Base-by-base conservation (phyloP, 2,329 filamentous ascomycete genomes). In the Rhexocercosporidium sp. region DNA sequence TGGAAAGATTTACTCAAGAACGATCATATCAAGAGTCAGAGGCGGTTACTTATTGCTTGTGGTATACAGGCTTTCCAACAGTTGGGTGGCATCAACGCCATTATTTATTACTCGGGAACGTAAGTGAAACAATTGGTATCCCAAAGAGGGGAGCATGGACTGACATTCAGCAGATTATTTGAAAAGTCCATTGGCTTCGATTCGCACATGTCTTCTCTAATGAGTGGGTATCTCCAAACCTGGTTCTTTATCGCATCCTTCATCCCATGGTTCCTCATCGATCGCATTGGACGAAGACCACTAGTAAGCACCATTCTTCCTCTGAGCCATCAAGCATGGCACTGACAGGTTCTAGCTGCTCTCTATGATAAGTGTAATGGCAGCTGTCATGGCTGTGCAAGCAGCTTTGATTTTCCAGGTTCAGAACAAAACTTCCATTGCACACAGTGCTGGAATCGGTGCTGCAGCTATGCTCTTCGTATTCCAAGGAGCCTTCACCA, bases 221-320 rank as follows among this genome's bases (percentile, higher is more conserved):
- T 87, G 75, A 82, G 82, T n/a, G 83, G 84, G 39, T 82, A 85
- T 69, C 77, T 85, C 14, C 82, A 85, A 73, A 84, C 83, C 0
- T 82, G 79, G 78, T 81, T 81, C 68, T 80, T 81, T 66, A 57
- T 80, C 25, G 79, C 79, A 0, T 81, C 79, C 0, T 78, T 79
- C n/a, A 76, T 80, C 3, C 78, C 80, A 2, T 72, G 80, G 41
- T 73, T 79, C 6, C 69, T 80, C 0, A 83, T 84, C 59, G 82
- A 84, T 77, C 84, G 88, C 0, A 83, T 90, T 1, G 90, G 89
- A 7, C 87, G 91, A 29, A 84, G 90, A 16, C 86, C 87, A 73
- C 84, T 93, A 67, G 47, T 51, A 51, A 51, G 22, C n/a, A 22
- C 4, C 3, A 12, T 3, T 3, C 9, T 2, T 27, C 22, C 18